Base-by-base conservation (phyloP, 2,329 filamentous ascomycete genomes). In the Pseudogymnoascus sp. region DNA sequence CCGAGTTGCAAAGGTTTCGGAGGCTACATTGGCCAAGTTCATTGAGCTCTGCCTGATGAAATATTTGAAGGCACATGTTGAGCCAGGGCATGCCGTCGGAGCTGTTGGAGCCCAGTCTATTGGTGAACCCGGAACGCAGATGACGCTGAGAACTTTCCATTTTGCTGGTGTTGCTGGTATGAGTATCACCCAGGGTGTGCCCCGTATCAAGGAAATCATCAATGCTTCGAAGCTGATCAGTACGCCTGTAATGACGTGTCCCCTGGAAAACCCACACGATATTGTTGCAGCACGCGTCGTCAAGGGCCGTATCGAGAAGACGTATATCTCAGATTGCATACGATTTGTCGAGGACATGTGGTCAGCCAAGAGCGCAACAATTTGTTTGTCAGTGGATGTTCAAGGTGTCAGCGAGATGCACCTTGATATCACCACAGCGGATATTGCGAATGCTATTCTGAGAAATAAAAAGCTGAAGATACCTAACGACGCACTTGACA, bases 191-290 rank as follows among this genome's bases (percentile, higher is more conserved):
- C 91, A 97, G 73, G 95, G 95, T 90, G 95, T 99, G 5, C 95
- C 95, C 1, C 93, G 95, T 87, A 99, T 99, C 80, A 99, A 99
- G 78, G 95, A 99, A 81, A 99, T 99, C 69, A 99, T 99, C 86
- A 99, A 99, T 77, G 95, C 95, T 5, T 96, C 92, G 7, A 96
- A 92, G 74, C 80, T 81, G 59, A 99, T 99, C 76, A 96, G 90
- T 74, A 99, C 95, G 0, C 95, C 95, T 0, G 89, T 99, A 72
- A 96, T 99, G 68, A 87, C 85, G 5, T 97, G 95, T 71, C 88
- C 90, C 4, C 81, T 97, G 4, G 83, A 91, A 66, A 95, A 92
- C 71, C 85, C 87, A 64, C 79, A 83, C 62, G 84, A 88, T 67
- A 86, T 95, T 62, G 84, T 88, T 67, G 91, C 89, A 1, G 95